Evolutionary conservation across 768 basidiomycete genomes (phyloP), one percentile per base, ranked within the genome.

Genomic region (Leccinum subgranulosum): DNA sequence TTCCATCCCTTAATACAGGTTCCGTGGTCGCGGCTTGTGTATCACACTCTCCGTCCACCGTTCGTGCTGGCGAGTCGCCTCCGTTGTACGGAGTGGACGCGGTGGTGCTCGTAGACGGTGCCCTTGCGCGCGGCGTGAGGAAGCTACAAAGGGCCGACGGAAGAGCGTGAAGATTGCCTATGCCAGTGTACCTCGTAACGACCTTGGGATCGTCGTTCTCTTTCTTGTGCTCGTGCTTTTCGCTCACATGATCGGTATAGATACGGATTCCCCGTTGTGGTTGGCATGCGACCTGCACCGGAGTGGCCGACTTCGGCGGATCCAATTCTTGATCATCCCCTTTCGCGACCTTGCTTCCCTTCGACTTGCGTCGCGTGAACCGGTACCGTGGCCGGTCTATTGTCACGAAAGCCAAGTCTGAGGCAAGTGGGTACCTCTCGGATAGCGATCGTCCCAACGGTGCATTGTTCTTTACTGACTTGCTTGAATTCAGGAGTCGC

Each of bases 361-460:
- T 65, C 12, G 56, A 51, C 39, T 58, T 63, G 11, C 61, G 55
- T 48, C 49, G 55, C 15, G 52, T 7, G 34, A 65, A 65, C 4
- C 55, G 66, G 31, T 67, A 69, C 43, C 56, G 57, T 8, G 69
- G 63, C 19, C 65, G 58, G 25, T 61, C 34, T 39, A 66, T 53
- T 0, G 69, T 69, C 45, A 69, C 63, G 21, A 66, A 69, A 6
- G 50, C 39, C 54, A 67, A 23, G 48, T 70, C 67, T 1, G 55
- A 34, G n/a, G 61, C 21, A 21, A 57, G 61, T 15, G 69, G 60
- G 21, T 66, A 57, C 43, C 49, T 66, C 33, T 64, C 69, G 21
- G 69, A 70, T 19, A 58, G 63, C n/a, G 69, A 68, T n/a, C 69
- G 63, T 36, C 54, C 62, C 36, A 69, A 51, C 7, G 49, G 14